Conservation (phyloP, 208 protist species). For the Leishmania aethiopica region DNA sequence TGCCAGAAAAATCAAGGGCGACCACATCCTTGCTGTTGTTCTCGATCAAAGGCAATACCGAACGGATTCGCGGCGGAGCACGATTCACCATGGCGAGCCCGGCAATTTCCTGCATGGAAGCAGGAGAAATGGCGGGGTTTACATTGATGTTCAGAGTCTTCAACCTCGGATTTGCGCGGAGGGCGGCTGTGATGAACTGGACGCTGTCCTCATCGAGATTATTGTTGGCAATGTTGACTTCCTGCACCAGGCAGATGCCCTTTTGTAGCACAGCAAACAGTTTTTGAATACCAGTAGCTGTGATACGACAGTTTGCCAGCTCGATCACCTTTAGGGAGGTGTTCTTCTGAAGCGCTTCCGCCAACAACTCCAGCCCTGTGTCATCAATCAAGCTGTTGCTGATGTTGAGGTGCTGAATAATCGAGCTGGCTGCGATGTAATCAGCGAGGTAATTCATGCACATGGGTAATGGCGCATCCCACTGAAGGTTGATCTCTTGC, state of each 20-base stretch:
- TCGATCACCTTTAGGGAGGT: constrained; percentile 69
- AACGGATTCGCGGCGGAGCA: constrained; percentile 61
- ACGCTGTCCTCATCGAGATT: constrained; percentile 60
- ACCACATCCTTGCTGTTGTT: constrained; percentile 46
- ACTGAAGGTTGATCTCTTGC: constrained; percentile 77
- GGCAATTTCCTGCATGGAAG: constrained; percentile 63
- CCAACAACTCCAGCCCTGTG: constrained; percentile 59
- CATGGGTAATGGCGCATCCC: constrained; percentile 55
- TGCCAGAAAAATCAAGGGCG: constrained; percentile 65
- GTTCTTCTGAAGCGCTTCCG: constrained; percentile 63
- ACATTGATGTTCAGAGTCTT: constrained; percentile 73
- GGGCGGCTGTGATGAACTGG: constrained; percentile 50
- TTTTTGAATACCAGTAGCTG: constrained; percentile 52
- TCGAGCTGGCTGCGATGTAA: constrained; percentile 49
- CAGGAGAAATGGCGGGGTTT: constrained; percentile 65
- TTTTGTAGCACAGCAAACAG: constrained; percentile 60
- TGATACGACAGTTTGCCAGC: constrained; percentile 87
- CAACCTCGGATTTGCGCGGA: constrained; percentile 70
- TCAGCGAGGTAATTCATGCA: constrained; percentile 70
- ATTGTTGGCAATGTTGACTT: constrained; percentile 91
- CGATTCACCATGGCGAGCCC: constrained; percentile 77
- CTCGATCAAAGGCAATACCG: constrained; percentile 61
- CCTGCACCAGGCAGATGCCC: constrained; percentile 48
- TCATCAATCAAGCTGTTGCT: constrained; percentile 76
- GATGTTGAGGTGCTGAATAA: constrained; percentile 77